Base-by-base conservation (phyloP, 176 grass and related monocot species). In the Oryza punctata region DNA sequence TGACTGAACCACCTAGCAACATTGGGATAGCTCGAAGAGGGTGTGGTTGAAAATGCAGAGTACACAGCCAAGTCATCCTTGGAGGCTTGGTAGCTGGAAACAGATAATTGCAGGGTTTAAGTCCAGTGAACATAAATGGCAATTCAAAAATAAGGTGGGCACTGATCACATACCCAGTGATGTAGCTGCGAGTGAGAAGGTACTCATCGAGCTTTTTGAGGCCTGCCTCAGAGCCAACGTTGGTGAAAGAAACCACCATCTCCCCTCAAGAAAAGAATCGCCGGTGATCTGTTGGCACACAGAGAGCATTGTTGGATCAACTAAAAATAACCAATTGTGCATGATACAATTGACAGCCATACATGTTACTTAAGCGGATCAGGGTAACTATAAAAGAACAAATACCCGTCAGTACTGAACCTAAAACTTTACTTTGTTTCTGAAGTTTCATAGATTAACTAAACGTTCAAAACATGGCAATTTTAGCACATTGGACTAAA, bases 1-100 rank as follows among this genome's bases (percentile, higher is more conserved):
- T 98, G 96, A 61, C 14, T 78, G 67, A 84, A 98, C 96, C 96
- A 98, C 87, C 96, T 98, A 19, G 87, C 47, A 9, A 84, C 89
- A 44, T 98, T 98, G 71, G 74, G 80, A 79, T 90, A 96, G 52
- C 93, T 89, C 0, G 85, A 68, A 6, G 93, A 88, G 10, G 96
- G 96, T 57, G 81, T 33, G 5, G 89, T 15, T 29, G 82, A 73
- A 50, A 96, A 78, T 40, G 81, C 86, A 13, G 85, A 75, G 66
- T 94, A 90, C 61, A 96, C 89, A 90, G 91, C 87, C 80, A 98
- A 23, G 59, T 98, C 96, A 94, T 98, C 96, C 83, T 98, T 98
- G 10, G 96, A 98, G 49, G 96, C 96, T 94, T 95, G 93, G 82
- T 94, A 98, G 10, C 96, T 98, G 66, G 45, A 68, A 13, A 5